Percentiles rank a stretch among this genome's conserved stretches.
Conservation (phyloP, 805 yeast genomes). For the Pichia ethanolica region DNA sequence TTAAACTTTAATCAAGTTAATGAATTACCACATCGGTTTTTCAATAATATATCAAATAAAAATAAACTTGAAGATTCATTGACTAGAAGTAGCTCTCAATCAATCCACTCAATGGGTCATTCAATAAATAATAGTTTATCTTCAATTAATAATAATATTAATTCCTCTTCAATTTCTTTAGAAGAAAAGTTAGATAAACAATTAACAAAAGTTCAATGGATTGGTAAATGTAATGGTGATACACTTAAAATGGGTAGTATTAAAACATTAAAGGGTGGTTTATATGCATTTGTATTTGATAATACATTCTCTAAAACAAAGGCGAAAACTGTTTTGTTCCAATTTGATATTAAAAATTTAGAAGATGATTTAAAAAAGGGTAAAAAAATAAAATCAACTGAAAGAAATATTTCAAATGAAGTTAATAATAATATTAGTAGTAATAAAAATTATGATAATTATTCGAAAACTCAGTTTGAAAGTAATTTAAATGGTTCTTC, state of each 20-base stretch:
- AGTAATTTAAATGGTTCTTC: conserved; percentile 17
- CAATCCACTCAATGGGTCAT: background rate
- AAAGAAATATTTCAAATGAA: too few species aligned
- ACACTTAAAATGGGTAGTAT: conserved; percentile 57
- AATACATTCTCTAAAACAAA: conserved; percentile 84
- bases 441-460: too few species aligned
- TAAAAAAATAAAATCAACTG: too few species aligned
- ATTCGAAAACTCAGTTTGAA: conserved; percentile 15
- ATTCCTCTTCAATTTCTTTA: conserved; percentile 21
- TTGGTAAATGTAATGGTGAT: conserved; percentile 52
- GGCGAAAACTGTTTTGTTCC: conserved; percentile 72
- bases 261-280: conserved; percentile 54
- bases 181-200: conserved; percentile 54
- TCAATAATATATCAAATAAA: conserved; percentile 3
- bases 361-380: too few species aligned
- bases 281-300: conserved; percentile 85
- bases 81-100: background rate
- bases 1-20: conserved; percentile 25
- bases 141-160: background rate
- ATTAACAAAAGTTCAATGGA: conserved; percentile 42
- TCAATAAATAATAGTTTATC: background rate
- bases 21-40: conserved; percentile 25
- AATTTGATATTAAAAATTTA: conserved; percentile 21
- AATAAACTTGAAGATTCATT: background rate
- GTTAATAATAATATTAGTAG: too few species aligned